Conservation (phyloP, 176 grass and related monocot genomes). For the Carex parvula region DNA sequence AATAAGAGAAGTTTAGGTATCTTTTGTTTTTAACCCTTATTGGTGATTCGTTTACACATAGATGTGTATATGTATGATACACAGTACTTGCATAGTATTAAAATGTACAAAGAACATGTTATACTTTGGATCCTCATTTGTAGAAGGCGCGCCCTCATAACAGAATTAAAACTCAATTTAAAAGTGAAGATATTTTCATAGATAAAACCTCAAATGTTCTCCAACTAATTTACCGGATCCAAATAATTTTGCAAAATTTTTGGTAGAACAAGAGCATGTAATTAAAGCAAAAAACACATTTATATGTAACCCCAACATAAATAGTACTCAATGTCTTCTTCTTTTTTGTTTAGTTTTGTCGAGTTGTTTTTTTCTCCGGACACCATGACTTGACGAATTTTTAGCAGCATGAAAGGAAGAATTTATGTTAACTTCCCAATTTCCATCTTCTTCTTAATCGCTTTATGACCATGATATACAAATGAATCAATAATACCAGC, state of each 20-base stretch:
- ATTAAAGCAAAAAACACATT: neutral
- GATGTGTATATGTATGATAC: constrained; percentile 12
- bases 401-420: neutral
- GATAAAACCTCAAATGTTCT: neutral
- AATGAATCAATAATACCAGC: constrained; percentile 94
- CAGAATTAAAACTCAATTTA: neutral
- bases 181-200: no score
- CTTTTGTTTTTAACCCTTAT: neutral
- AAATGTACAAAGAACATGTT: neutral
- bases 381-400: neutral
- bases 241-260: neutral
- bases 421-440: constrained; percentile 54
- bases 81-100: neutral
- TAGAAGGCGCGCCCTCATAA: neutral
- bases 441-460: constrained; percentile 98
- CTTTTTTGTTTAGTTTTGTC: neutral
- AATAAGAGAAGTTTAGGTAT: neutral
- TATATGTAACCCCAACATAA: neutral
- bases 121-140: neutral
- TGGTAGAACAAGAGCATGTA: neutral
- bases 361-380: neutral
- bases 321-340: neutral
- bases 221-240: neutral
- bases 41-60: neutral
- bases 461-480: constrained; percentile 85